Evolutionary conservation across 768 basidiomycete genomes (phyloP).

Genomic region (Russula ochroleuca): DNA sequence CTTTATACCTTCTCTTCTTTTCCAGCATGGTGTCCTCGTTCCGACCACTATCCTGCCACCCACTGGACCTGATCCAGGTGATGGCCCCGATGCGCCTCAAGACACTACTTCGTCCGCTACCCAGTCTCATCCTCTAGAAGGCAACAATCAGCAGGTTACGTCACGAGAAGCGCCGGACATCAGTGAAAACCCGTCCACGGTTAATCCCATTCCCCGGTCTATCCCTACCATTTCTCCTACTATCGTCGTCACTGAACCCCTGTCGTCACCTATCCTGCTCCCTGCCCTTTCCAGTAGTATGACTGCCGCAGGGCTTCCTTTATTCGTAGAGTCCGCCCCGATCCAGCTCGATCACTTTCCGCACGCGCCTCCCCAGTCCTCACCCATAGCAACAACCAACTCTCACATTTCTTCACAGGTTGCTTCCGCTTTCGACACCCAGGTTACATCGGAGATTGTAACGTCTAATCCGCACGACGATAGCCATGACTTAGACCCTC

Average conservation of each 20-base stretch:
- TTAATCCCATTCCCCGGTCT: not conserved
- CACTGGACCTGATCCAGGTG: not conserved
- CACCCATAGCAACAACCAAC: not conserved
- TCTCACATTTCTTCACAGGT: not conserved
- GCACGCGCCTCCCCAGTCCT: not conserved
- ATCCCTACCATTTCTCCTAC: not conserved
- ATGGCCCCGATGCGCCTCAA: not conserved
- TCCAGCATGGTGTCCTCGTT: not conserved
- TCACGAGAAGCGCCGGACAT: not conserved
- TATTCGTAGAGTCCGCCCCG: not conserved
- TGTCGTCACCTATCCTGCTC: not conserved
- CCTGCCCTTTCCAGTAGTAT: not conserved
- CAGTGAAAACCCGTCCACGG: not conserved
- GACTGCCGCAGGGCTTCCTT: not conserved
- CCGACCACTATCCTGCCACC: not conserved
- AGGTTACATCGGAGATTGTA: not conserved
- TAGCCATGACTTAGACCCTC: not conserved
- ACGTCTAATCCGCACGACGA: not conserved
- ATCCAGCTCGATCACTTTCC: not conserved
- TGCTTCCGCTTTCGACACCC: not conserved
- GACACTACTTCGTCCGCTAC: no score
- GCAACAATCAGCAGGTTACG: not conserved
- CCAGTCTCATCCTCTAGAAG: not conserved
- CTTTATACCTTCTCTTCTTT: not conserved
- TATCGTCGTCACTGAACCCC: not conserved